Evolutionary conservation across 148 eudicot species (phyloP), one percentile per base, ranked within the genome.

Genomic region (Arctostaphylos glauca): DNA sequence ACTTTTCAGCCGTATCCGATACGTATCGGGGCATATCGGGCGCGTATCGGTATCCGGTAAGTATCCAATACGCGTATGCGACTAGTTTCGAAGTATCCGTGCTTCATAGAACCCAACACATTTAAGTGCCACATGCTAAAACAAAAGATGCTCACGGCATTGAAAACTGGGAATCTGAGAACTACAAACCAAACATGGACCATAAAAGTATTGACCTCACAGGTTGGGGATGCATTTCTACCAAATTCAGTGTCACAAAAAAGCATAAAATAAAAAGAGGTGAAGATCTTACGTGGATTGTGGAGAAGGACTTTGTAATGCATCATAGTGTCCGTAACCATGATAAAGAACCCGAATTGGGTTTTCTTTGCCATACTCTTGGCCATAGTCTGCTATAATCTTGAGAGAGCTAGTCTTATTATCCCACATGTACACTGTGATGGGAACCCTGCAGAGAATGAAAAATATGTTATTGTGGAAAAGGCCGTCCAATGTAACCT

Each of bases 301-400:
- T 41, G 58, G 43, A 7, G 64, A 72, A 21, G 71, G 83, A 71
- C 58, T 80, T 84, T 84, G 85, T 79, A 94, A 86, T 53, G 93
- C 93, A 84, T 94, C 97, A 60, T 94, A 94, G 85, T 94, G 98
- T 18, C 98, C 98, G 52, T 89, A 93, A 82, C 94, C 95, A 86
- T 94, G 91, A 79, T 93, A 94, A 62, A 92, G 88, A 58, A 94
- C 94, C 19, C 91, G 84, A 81, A 94, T 76, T 9, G 98, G 93
- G 80, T 87, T 90, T 74, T 88, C 91, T 77, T 82, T 89, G 23
- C 94, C 94, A 70, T 94, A 94, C 47, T 90, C 93, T 82, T 92
- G 95, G 64, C 98, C 98, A 82, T 94, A 94, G 84, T 94, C 96
- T 44, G 97, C 94, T 88, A 94, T 91, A 72, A 86, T 74, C 84